Evolutionary conservation across 768 basidiomycete genomes (phyloP), one percentile per base, ranked within the genome.

Genomic region (Neoboletus subvelutipes): DNA sequence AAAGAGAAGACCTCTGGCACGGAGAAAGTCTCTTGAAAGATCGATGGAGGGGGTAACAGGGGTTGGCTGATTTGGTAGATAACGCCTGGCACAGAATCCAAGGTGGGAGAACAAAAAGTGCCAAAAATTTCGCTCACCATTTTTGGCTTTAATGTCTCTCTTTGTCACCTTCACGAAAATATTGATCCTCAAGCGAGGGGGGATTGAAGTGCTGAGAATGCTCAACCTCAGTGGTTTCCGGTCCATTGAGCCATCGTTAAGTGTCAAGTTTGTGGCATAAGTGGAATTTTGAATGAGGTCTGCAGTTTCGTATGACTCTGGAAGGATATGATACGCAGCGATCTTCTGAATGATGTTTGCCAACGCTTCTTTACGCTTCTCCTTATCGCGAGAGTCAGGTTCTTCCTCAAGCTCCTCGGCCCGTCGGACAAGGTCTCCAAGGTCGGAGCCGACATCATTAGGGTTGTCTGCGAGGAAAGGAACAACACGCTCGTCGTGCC

Each of bases 251-350:
- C 77, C 76, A 46, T 78, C 72, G 6, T 68, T 61, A 8, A 81
- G 70, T 9, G 71, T 68, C 29, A 85, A 69, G 31, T 75, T 72
- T 1, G 81, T 82, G 9, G 81, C 73, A 50, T 78, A 79, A 0
- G 86, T 88, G 6, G 77, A 77, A 66, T 86, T 85, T 62, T 76
- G 71, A 10, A 77, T 75, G 20, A 87, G 76, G 13, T 75, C 73
- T 15, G 60, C 54, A 1, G 71, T 66, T 54, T 75, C 70, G 56
- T 70, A 70, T 84, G 84, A 68, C 85, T 33, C 49, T 47, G 60
- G 60, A 50, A 61, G 53, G 33, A 61, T 61, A 20, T 61, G 60
- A 18, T 62, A 88, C 22, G 77, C 74, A 20, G 86, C 69, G 31
- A 87, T 76, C 41, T 79, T 78, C 17, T 74, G 77, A 29, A 86